These are phyloP conservation scores for Monilinia vaccinii-corymbosi DNA, from an alignment of 2,329 filamentous ascomycete genomes.

Conservation along the genomic window DNA sequence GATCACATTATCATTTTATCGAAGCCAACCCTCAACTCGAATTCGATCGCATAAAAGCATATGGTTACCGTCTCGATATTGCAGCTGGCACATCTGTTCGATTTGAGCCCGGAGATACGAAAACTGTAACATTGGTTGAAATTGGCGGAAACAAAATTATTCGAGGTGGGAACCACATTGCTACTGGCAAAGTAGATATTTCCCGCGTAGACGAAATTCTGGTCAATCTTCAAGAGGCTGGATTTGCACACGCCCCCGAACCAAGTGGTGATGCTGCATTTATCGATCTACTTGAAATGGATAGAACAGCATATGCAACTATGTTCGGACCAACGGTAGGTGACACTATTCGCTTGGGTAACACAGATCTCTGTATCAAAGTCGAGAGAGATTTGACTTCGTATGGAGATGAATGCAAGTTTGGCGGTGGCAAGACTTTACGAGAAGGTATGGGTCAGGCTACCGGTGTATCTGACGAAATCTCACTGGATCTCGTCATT, in stretches of 20 bases:
- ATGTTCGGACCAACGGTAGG: conserved; percentile 94
- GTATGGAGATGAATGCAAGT: conserved; percentile 91
- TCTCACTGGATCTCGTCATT: conserved; percentile 75
- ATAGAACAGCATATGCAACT: conserved; percentile 65
- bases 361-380: conserved; percentile 81
- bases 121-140: conserved; percentile 82
- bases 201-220: conserved; percentile 57
- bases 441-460: conserved; percentile 95
- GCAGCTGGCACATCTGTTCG: conserved; percentile 83
- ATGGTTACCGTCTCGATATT: conserved; percentile 83
- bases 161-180: conserved; percentile 73
- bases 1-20: conserved; percentile 93
- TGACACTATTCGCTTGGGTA: conserved; percentile 71
- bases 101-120: conserved; percentile 88
- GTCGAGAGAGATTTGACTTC: conserved; percentile 78
- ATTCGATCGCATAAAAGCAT: conserved; percentile 76
- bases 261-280: conserved; percentile 43
- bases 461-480: conserved; percentile 60
- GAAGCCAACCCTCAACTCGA: conserved; percentile 86
- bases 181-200: conserved; percentile 60
- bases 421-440: conserved; percentile 88
- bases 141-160: conserved; percentile 77
- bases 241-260: conserved; percentile 70
- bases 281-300: conserved; percentile 60
- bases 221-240: conserved; percentile 55